These are phyloP conservation scores for Entonaema liquescens DNA, from an alignment of 495 filamentous ascomycete species.

Conservation along the genomic window DNA sequence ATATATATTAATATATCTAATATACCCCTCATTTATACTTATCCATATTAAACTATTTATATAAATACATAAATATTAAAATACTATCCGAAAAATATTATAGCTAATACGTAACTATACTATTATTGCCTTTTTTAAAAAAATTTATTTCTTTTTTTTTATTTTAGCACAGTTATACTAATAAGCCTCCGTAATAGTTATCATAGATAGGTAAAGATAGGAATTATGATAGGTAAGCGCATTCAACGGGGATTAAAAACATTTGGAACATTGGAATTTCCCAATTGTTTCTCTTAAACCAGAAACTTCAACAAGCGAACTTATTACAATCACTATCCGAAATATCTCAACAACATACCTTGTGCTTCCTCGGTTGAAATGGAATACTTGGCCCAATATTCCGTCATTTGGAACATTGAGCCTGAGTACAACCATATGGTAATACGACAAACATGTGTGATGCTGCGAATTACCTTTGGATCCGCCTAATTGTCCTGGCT, in stretches of 20 bases:
- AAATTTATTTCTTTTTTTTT: too few species aligned
- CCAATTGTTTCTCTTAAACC: not conserved
- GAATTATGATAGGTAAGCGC: not conserved
- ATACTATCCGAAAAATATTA: too few species aligned
- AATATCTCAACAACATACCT: not conserved
- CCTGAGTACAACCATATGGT: not conserved
- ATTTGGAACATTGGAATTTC: not conserved
- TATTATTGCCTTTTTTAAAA: too few species aligned
- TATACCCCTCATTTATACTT: too few species aligned
- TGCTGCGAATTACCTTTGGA: not conserved
- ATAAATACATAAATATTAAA: too few species aligned
- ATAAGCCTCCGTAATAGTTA: too few species aligned
- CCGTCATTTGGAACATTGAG: not conserved
- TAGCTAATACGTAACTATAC: too few species aligned
- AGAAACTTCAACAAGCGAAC: not conserved
- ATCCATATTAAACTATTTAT: too few species aligned
- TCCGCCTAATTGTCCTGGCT: not conserved
- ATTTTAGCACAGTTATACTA: too few species aligned
- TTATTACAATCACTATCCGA: not conserved
- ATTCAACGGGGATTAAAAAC: not conserved
- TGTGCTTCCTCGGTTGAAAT: not conserved
- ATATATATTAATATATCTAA: too few species aligned
- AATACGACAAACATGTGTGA: not conserved
- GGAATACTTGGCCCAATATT: not conserved
- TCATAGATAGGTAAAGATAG: not conserved